Conservation (phyloP, 805 yeast species). For the Diddensiella caesifluorescens region DNA sequence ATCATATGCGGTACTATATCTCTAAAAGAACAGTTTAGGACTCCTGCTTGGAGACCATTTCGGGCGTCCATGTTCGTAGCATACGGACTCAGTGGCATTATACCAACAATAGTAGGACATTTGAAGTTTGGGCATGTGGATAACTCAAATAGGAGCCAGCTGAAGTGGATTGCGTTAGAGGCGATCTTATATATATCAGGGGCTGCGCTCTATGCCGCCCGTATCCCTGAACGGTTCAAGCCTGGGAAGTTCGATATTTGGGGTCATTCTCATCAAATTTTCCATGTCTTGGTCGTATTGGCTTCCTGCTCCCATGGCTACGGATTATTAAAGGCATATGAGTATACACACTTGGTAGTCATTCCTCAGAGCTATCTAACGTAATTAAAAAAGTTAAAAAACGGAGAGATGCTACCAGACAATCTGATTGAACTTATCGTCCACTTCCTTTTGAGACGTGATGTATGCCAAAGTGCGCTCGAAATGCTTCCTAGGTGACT, state of each 20-base stretch:
- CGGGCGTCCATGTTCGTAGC: slow-evolving; percentile 73
- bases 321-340: slow-evolving; percentile 56
- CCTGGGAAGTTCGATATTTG: slow-evolving; percentile 64
- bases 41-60: slow-evolving; percentile 65
- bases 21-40: slow-evolving; percentile 58
- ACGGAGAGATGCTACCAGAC: slow-evolving; percentile 17
- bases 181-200: slow-evolving; percentile 74
- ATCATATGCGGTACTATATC: slow-evolving; percentile 57
- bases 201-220: slow-evolving; percentile 68
- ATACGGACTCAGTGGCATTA: slow-evolving; percentile 72
- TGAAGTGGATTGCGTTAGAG: slow-evolving; percentile 61
- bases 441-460: slow-evolving; percentile 59
- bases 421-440: slow-evolving; percentile 60
- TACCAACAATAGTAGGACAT: slow-evolving; percentile 61
- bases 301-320: slow-evolving; percentile 71
- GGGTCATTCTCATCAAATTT: slow-evolving; percentile 83
- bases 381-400: not conserved
- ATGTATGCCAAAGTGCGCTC: slow-evolving; percentile 69
- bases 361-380: not conserved
- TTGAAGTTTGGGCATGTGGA: slow-evolving; percentile 44
- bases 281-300: slow-evolving; percentile 69
- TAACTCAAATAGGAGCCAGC: slow-evolving; percentile 47
- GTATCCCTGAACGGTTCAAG: slow-evolving; percentile 67
- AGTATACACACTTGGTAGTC: slow-evolving; percentile 17
- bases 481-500: slow-evolving; percentile 50